phyloP scores from a whole-genome alignment of 2,329 filamentous ascomycete genomes.

The Ustulina deusta region DNA sequence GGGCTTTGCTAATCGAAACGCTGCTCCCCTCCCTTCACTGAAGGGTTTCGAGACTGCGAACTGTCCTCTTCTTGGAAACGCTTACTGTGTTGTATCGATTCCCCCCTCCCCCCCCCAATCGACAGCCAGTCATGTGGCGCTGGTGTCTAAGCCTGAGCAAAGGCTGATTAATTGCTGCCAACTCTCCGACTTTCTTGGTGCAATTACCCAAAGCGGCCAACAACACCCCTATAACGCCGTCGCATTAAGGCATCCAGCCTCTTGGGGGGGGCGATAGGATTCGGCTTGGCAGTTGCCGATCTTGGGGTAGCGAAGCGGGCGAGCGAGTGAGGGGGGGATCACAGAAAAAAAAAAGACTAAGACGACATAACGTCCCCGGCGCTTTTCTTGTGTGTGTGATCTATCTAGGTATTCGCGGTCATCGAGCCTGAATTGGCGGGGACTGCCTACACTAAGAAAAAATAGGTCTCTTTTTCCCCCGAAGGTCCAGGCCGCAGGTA shows the following conservation, averaged over 20 bases:
- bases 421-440: neutral
- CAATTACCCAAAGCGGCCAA: conserved; percentile 31
- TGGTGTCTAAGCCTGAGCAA: conserved; percentile 32
- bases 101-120: too few species aligned
- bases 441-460: neutral
- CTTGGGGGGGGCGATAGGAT: conserved; percentile 22
- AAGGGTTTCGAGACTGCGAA: conserved; percentile 8
- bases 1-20: conserved; percentile 20
- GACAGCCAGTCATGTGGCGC: conserved; percentile 30
- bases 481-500: conserved; percentile 19
- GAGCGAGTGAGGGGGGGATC: too few species aligned
- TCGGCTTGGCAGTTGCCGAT: conserved; percentile 30
- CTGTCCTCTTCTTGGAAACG: conserved; percentile 1
- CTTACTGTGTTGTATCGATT: conserved; percentile 19
- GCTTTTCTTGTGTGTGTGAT: conserved; percentile 1
- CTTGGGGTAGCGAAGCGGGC: conserved; percentile 4
- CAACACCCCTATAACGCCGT: conserved; percentile 8
- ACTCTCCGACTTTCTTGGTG: neutral
- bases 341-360: conserved; percentile 12
- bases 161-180: conserved; percentile 31
- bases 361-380: conserved; percentile 17
- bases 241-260: conserved; percentile 22
- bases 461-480: conserved; percentile 16
- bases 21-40: neutral
- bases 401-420: too few species aligned